Conservation (phyloP, 2,329 filamentous ascomycete species). For the Penicillium corylophilum region DNA sequence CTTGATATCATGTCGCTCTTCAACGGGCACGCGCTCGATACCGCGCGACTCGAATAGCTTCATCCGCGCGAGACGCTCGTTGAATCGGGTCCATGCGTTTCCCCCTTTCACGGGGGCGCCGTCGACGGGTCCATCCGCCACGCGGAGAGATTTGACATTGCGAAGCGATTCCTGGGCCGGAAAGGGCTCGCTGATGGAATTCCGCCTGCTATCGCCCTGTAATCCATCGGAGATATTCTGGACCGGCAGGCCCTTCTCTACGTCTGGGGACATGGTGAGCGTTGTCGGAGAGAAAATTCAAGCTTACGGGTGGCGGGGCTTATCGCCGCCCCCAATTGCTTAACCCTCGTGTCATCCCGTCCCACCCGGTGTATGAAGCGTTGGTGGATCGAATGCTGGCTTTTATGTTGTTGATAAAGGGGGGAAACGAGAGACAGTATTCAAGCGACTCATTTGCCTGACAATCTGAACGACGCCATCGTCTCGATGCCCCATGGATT, state of each 20-base stretch:
- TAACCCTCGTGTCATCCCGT: not conserved
- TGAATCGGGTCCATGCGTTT: not conserved
- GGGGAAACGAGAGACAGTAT: too few relatives aligned
- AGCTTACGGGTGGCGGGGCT: not conserved
- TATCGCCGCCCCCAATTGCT: not conserved
- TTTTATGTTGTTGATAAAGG: too few relatives aligned
- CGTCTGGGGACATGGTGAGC: not conserved
- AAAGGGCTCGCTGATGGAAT: not conserved
- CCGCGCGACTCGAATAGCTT: slow-evolving; percentile 49
- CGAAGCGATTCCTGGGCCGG: too few relatives aligned
- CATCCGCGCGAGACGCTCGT: not conserved
- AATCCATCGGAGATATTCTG: not conserved
- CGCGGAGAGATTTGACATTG: not conserved
- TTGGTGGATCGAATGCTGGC: not conserved
- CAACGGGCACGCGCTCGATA: slow-evolving; percentile 53
- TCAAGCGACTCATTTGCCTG: too few relatives aligned
- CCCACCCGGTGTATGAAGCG: not conserved
- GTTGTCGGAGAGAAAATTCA: not conserved
- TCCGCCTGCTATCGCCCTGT: not conserved
- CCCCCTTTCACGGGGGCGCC: not conserved
- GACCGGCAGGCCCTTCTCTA: not conserved
- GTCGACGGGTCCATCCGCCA: not conserved
- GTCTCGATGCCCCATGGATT: too few relatives aligned
- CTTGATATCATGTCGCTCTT: slow-evolving; percentile 50
- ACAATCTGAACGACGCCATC: too few relatives aligned